These are phyloP conservation scores for Wickerhamiella brachini DNA, from an alignment of 805 yeast genomes.

Conservation along the genomic window DNA sequence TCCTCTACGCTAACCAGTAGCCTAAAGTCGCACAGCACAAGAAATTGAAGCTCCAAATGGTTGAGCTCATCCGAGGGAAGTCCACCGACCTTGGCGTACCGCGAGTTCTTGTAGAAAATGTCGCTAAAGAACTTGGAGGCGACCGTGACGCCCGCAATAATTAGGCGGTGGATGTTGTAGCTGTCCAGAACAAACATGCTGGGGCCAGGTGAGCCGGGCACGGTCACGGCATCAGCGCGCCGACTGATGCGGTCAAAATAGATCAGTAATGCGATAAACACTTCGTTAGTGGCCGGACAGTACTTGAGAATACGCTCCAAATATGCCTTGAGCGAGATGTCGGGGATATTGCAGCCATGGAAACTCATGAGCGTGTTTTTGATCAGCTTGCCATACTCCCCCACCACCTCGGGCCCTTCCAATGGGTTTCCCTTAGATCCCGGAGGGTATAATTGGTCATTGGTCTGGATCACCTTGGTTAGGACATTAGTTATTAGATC, in stretches of 20 bases:
- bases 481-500: constrained; percentile 75
- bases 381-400: constrained; percentile 17
- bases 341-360: constrained; percentile 93
- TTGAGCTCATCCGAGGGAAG: constrained; percentile 62
- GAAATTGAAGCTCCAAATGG: constrained; percentile 79
- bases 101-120: constrained; percentile 82
- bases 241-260: constrained; percentile 91
- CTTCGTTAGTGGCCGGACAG: constrained; percentile 98
- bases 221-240: constrained; percentile 39
- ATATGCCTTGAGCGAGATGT: constrained; percentile 83
- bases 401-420: constrained; percentile 16
- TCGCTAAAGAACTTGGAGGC: constrained; percentile 91
- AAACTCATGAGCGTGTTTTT: constrained; percentile 52
- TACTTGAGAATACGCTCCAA: constrained; percentile 82
- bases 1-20: constrained; percentile 83
- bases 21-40: constrained; percentile 71
- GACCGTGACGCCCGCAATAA: constrained; percentile 90
- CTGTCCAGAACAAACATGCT: constrained; percentile 91
- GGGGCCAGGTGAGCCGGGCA: constrained; percentile 3
- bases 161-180: constrained; percentile 84
- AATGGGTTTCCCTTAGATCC: constrained; percentile 25
- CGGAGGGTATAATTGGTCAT: constrained; percentile 68
- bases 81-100: constrained; percentile 92
- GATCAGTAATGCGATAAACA: constrained; percentile 74
- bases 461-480: constrained; percentile 79